Percentiles rank a stretch among this genome's conserved stretches.
Conservation (phyloP, 2,329 filamentous ascomycete species). For the Calonectria honghensis region DNA sequence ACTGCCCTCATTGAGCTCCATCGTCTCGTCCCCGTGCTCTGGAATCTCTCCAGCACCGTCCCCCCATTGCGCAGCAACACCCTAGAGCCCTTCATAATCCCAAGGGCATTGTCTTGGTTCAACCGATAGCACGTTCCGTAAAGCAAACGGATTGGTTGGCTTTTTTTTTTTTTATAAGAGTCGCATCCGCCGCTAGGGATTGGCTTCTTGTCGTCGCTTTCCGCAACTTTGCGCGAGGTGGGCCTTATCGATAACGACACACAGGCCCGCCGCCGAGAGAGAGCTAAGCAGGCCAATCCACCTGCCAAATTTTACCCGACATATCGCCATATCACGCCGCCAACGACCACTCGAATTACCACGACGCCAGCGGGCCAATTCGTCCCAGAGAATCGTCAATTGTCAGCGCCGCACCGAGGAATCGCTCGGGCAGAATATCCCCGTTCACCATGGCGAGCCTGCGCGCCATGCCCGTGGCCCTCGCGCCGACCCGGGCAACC, state of each 20-base stretch:
- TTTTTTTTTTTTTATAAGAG: neutral
- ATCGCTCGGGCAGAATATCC: slow-evolving; percentile 2
- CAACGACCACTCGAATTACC: slow-evolving; percentile 39
- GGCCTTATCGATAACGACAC: slow-evolving; percentile 56
- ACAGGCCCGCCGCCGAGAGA: slow-evolving; percentile 35
- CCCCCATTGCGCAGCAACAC: slow-evolving; percentile 52
- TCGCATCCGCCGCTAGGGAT: neutral
- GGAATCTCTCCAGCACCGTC: slow-evolving; percentile 41
- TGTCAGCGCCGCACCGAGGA: slow-evolving; percentile 12
- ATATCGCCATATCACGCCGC: slow-evolving; percentile 38
- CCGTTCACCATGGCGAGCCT: slow-evolving; percentile 56
- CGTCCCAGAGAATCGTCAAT: slow-evolving; percentile 15
- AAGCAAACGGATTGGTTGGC: neutral
- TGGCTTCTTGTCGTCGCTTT: slow-evolving; percentile 3
- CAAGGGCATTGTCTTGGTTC: slow-evolving; percentile 44
- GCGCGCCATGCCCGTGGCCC: slow-evolving; percentile 53
- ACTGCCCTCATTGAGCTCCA: slow-evolving; percentile 44
- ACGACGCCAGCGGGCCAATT: slow-evolving; percentile 41
- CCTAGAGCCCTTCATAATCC: slow-evolving; percentile 51
- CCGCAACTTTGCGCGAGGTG: slow-evolving; percentile 21
- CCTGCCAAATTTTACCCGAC: slow-evolving; percentile 55
- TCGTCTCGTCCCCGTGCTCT: slow-evolving; percentile 24
- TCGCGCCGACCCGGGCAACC: slow-evolving; percentile 57
- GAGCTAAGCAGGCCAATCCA: slow-evolving; percentile 44
- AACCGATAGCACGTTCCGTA: neutral